Evolutionary conservation across 2,329 filamentous ascomycete species (phyloP), one percentile per base, ranked within the genome.

Genomic region (Botryosphaeria agaves): DNA sequence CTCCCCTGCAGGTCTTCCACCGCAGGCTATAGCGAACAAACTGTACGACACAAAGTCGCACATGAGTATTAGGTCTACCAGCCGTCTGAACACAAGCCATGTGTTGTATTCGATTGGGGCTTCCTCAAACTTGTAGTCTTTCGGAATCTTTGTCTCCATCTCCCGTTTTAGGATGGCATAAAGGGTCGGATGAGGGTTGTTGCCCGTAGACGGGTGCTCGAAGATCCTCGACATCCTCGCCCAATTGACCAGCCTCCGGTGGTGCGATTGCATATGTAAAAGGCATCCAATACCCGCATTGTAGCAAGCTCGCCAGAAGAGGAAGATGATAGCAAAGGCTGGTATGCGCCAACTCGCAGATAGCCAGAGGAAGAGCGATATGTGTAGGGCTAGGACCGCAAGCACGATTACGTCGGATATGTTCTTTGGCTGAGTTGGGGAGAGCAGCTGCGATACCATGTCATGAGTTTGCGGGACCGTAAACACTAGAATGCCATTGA

Each of bases 81-180:
- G 71, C 44, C 89, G 76, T 42, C 89, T 77, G 61, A 98, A 98
- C 41, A 94, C 72, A 33, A 98, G 69, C 89, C 89, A 98, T 25
- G 89, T 93, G 60, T 98, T 98, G 69, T 95, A 98, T 66, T 98
- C 89, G 52, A 95, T 65, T 11, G 89, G 89, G 0, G 87, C 87
- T 43, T 80, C 70, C 44, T 92, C 85, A 48, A 98, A 93, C 39
- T 76, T 74, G 61, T 95, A 98, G 59, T 98, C 84, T 46, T 79
- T 69, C 3, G 81, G 77, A 38, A 98, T 92, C 59, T 98, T 95
- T 44, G 82, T 78, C 58, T 95, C 85, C 53, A 94, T 68, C 56
- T 98, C 89, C 35, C 67, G 65, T 55, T 93, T 92, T 44, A 98
- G 64, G 38, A 92, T 65, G 24, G 69, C 66, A 64, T 91, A 92